Conservation (phyloP, 2,329 filamentous ascomycete species). For the Cercospora beticola region DNA sequence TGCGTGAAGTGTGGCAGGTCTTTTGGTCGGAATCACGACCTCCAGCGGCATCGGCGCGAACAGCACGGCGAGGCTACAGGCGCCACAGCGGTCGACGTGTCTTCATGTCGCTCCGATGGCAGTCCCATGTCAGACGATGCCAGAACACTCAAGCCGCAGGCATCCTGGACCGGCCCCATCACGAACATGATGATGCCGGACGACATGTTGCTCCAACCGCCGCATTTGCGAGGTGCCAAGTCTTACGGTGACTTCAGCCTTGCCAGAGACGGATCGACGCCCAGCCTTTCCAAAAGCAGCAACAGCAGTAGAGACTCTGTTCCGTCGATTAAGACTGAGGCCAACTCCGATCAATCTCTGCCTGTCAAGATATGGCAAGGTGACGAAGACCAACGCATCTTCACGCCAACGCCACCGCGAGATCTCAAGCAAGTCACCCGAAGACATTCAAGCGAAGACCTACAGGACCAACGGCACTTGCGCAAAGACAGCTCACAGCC, state of each 20-base stretch:
- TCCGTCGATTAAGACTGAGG: slow-evolving; percentile 12
- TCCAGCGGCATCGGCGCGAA: slow-evolving; percentile 31
- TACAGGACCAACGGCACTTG: background rate
- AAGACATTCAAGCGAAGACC: slow-evolving; percentile 16
- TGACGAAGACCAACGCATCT: slow-evolving; percentile 9
- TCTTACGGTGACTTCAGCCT: slow-evolving; percentile 11
- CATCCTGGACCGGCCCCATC: slow-evolving; percentile 12
- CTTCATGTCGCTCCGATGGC: slow-evolving; percentile 11
- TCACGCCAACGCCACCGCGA: slow-evolving; percentile 7
- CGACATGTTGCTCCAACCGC: slow-evolving; percentile 11
- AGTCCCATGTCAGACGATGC: slow-evolving; percentile 6
- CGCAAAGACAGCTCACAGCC: slow-evolving; percentile 5
- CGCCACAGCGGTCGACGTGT: slow-evolving; percentile 13
- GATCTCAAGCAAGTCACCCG: slow-evolving; percentile 2
- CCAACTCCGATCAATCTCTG: background rate
- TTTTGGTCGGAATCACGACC: slow-evolving; percentile 32
- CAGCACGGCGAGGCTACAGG: slow-evolving; percentile 26
- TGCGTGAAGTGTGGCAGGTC: slow-evolving; percentile 28
- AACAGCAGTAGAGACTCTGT: slow-evolving; percentile 2
- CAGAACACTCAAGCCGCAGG: background rate
- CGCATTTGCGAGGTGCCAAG: slow-evolving; percentile 12
- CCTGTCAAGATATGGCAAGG: slow-evolving; percentile 4
- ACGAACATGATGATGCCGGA: slow-evolving; percentile 10
- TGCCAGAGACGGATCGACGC: slow-evolving; percentile 6
- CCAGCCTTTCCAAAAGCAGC: slow-evolving; percentile 6